Percentiles rank a stretch among this genome's conserved stretches.
These are phyloP conservation scores for Calonectria multiphialidica DNA, from an alignment of 2,329 filamentous ascomycete genomes.

Conservation along the genomic window DNA sequence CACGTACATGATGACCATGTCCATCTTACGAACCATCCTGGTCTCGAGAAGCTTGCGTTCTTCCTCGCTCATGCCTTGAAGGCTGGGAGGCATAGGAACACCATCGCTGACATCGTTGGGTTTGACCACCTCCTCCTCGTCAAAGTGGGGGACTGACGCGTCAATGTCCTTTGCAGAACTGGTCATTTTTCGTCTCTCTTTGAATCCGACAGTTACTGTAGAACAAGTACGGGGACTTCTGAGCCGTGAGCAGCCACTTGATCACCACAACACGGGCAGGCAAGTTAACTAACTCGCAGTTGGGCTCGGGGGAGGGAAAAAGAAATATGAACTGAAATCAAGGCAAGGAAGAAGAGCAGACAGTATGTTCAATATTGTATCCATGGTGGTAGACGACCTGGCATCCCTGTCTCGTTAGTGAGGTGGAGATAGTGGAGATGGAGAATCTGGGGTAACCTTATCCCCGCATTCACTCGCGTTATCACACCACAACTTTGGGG, in stretches of 20 bases:
- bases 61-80: background rate
- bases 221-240: background rate
- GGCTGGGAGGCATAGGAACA: background rate
- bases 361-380: background rate
- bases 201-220: background rate
- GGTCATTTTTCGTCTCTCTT: background rate
- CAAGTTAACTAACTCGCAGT: background rate
- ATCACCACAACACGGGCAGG: background rate
- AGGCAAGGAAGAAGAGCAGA: background rate
- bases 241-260: background rate
- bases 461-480: background rate
- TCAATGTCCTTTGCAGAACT: background rate
- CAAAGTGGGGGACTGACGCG: background rate
- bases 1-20: background rate
- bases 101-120: background rate
- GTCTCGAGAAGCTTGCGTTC: background rate
- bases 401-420: background rate
- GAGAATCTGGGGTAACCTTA: conserved; percentile 7
- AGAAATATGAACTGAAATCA: background rate
- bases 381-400: background rate
- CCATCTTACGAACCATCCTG: background rate
- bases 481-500: background rate
- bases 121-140: background rate
- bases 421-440: background rate
- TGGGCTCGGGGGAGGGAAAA: background rate